Base-by-base conservation (phyloP, 2,329 filamentous ascomycete species). In the Magnaporthiopsis incrustans region DNA sequence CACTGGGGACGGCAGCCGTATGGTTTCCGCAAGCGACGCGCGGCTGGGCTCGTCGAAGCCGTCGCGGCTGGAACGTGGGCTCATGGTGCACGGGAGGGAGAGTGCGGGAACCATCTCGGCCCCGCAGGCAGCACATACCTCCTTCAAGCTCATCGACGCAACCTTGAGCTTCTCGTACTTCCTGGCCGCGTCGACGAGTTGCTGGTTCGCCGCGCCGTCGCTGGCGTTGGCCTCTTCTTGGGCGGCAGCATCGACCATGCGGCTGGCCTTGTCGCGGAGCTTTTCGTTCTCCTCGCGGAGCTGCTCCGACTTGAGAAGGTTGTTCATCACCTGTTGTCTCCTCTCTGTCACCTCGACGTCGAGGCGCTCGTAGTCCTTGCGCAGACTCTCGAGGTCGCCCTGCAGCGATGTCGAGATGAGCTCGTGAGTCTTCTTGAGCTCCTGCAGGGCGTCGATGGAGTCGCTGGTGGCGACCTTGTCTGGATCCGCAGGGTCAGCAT, bases 401-500 rank as follows among this genome's bases (percentile, higher is more conserved):
- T 82, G 80, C 64, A 88, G 78, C 22, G 85, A 87, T 25, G 79
- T 76, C 22, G 83, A 82, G 65, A 88, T 81, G 67, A 86, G 77
- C 67, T 81, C 79, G 71, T 88, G 85, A 8, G 85, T 81, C 57
- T 78, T 78, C 75, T 86, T 86, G 68, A 88, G 77, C 68, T 84
- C 81, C 61, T 84, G 79, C 5, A 88, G 75, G 25, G 82, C 83
- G 30, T 82, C 78, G 15, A 81, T 70, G 44, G 81, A 80, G n/a
- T 82, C 81, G 70, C 84, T 81, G 59, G 80, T 79, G 33, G 85
- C 76, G 18, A 57, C 30, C 44, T 67, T 65, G 30, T 53, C 60
- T 25, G 63, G 58, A 35, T 4, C n/a, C 44, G 44, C 44, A 53
- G 67, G 38, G 38, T 68, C 69, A 50, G 72, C 66, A 59, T 66